These are phyloP conservation scores for Collybia sordida DNA, from an alignment of 768 basidiomycete genomes.

Conservation along the genomic window DNA sequence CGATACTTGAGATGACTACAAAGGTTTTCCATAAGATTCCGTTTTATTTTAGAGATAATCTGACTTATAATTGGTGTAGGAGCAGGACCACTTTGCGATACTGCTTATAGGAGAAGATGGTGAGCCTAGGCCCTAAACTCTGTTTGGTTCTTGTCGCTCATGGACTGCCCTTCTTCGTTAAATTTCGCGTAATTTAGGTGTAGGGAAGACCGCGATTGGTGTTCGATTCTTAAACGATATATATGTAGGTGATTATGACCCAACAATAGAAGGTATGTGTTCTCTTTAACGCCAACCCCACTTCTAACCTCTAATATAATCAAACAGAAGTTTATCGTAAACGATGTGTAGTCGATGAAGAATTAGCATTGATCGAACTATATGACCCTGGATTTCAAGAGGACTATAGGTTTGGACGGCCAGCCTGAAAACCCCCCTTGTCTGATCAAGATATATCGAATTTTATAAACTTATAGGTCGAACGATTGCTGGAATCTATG, in stretches of 20 bases:
- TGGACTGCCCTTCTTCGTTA: not conserved
- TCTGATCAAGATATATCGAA: not conserved
- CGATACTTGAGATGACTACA: not conserved
- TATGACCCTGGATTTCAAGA: not conserved
- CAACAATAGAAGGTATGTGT: constrained; percentile 42
- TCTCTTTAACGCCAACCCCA: too few species aligned
- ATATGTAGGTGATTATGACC: constrained; percentile 91
- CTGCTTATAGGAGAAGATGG: constrained; percentile 99
- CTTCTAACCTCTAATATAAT: too few species aligned
- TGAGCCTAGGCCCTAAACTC: constrained; percentile 31
- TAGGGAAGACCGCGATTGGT: constrained; percentile 82
- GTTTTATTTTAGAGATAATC: not conserved
- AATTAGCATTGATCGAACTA: not conserved
- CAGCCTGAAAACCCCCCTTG: not conserved
- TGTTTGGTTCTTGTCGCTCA: too few species aligned
- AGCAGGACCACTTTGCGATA: constrained; percentile 95
- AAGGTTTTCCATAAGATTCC: constrained; percentile 31
- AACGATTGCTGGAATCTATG: not conserved
- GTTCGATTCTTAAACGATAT: constrained; percentile 98
- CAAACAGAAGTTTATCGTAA: not conserved
- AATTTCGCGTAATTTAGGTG: constrained; percentile 29
- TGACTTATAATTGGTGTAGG: constrained; percentile 56
- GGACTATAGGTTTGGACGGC: not conserved
- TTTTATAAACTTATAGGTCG: not conserved
- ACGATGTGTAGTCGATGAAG: not conserved